Evolutionary conservation across 2,329 filamentous ascomycete genomes (phyloP), one percentile per base, ranked within the genome.

Genomic region (Escovopsis sp.): DNA sequence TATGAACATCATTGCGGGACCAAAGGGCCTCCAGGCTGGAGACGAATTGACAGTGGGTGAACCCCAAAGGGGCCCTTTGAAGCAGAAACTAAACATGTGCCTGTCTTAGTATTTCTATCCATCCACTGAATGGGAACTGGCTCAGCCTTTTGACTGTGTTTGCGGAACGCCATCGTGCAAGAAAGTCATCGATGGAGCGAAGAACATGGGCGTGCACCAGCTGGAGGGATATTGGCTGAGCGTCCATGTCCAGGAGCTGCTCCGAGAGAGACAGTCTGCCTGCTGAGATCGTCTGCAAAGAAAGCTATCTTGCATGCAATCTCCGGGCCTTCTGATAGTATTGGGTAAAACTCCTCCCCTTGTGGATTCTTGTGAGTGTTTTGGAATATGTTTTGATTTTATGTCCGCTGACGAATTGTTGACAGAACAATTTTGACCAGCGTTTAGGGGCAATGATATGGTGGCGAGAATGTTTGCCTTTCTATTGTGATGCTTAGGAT

Each of bases 81-180:
- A 3, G 11, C 1, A 12, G 10, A 30, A 2, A 11, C 25, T 7
- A 35, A n/a, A 16, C 8, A 27, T 7, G 7, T 30, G 3, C 7
- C 31, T 7, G 27, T 15, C 25, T 41, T 40, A 74, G 55, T 85
- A 84, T 63, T 85, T 84, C 61, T 85, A 85, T 51, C 79, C 81
- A 4, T 82, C 76, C 41, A 84, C 79, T 1, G 81, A 85, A 60
- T 85, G 79, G 79, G 53, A 67, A 52, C 84, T 85, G 80, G 74
- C 75, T 29, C 80, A 84, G 63, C 70, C 77, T 4, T 85, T 85
- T 54, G 61, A 71, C 45, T 85, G 81, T 56, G 63, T 71, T 45
- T 85, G 81, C 55, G 66, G 68, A 46, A 66, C 65, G 5, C 49
- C 63, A 0, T 61, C 63, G 15, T 85, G 81, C 60, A 67, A 69